Base-by-base conservation (phyloP, 257 asterid species). In the Rubia yunnanensis region DNA sequence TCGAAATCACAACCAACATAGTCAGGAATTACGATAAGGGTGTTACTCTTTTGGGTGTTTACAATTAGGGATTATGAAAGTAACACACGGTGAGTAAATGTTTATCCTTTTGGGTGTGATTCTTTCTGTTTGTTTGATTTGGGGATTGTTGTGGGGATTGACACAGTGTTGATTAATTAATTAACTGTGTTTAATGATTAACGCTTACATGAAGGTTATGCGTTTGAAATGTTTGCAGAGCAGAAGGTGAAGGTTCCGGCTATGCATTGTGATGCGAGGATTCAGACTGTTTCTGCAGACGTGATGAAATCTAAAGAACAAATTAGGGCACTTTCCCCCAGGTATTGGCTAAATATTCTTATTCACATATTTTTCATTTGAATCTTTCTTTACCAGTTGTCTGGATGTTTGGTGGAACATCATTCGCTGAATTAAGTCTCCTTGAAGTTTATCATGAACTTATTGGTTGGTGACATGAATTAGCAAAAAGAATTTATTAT, bases 171-270 rank as follows among this genome's bases (percentile, higher is more conserved):
- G 63, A 48, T 20, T 27, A n/a, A n/a, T 15, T 18, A n/a, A n/a
- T 26, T 30, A 23, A 24, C 22, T 18, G 9, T 27, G 24, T 44
- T 39, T 38, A 5, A 36, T 39, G 30, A 3, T n/a, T n/a, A 44
- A 3, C 52, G 17, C 20, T 11, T 11, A 44, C 52, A 44, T 44
- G 22, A 44, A 15, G 52, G 17, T 44, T 14, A 14, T 44, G 20
- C 7, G 4, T 44, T 73, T 54, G 71, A 7, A 65, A 23, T 75
- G 52, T 78, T 15, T 80, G 87, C 83, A 81, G 88, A 77, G 83
- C 95, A 91, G 98, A 86, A 85, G 82, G 96, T 88, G 82, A 91
- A 85, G 81, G 94, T 91, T 67, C 98, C 98, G 1, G 72, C 90
- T 1, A 78, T 50, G 78, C 82, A 82, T 70, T 91, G 98, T 73